These are phyloP conservation scores for Neoarthrinium moseri DNA, from an alignment of 2,329 filamentous ascomycete genomes.

Conservation along the genomic window DNA sequence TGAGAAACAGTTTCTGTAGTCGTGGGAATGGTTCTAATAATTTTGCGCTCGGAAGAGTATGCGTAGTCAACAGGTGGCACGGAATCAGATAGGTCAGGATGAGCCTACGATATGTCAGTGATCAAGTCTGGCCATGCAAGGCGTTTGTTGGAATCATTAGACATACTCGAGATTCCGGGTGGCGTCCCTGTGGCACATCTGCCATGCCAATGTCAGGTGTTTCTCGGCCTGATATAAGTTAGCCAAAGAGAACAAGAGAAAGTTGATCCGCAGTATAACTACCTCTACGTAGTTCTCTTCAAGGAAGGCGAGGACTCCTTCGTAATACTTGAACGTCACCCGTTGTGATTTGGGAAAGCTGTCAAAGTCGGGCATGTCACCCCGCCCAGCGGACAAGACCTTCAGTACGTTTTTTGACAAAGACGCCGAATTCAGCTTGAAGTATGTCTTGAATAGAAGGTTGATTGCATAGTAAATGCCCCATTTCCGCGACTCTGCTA, in stretches of 20 bases:
- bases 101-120: slow-evolving; percentile 51
- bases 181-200: slow-evolving; percentile 73
- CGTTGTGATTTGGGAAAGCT: slow-evolving; percentile 86
- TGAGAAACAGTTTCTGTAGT: slow-evolving; percentile 75
- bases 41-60: slow-evolving; percentile 72
- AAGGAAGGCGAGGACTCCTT: slow-evolving; percentile 88
- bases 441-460: slow-evolving; percentile 96
- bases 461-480: slow-evolving; percentile 95
- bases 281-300: slow-evolving; percentile 89
- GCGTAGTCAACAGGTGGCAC: slow-evolving; percentile 84
- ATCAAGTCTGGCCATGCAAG: neutral
- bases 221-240: slow-evolving; percentile 63
- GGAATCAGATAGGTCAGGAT: slow-evolving; percentile 95
- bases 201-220: slow-evolving; percentile 76
- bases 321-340: slow-evolving; percentile 95
- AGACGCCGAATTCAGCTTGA: slow-evolving; percentile 88
- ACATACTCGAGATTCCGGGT: slow-evolving; percentile 77
- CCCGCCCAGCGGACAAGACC: slow-evolving; percentile 72
- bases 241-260: slow-evolving; percentile 8
- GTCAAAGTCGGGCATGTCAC: slow-evolving; percentile 78
- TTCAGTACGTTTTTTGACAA: slow-evolving; percentile 87
- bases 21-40: slow-evolving; percentile 75
- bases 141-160: neutral
- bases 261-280: slow-evolving; percentile 1
- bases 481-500: slow-evolving; percentile 95